Base-by-base conservation (phyloP, 2,329 filamentous ascomycete species). In the Esteya vermicola region DNA sequence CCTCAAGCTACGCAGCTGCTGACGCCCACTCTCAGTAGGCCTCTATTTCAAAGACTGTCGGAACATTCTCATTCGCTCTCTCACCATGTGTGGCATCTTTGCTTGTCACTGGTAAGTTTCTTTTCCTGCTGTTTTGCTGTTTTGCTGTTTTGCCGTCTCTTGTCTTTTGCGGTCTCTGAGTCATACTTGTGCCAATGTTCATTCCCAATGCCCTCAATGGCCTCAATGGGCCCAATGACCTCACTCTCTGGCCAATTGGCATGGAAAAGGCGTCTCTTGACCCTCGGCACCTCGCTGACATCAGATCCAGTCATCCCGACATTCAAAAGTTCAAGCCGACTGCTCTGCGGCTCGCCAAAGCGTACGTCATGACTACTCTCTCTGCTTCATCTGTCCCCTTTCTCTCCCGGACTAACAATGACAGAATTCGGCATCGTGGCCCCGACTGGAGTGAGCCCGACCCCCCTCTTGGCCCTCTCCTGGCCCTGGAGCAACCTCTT, bases 261-360 rank as follows among this genome's bases (percentile, higher is more conserved):
- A 14, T 9, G 19, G 19, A n/a, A n/a, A n/a, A n/a, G n/a, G n/a
- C n/a, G n/a, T n/a, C n/a, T n/a, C n/a, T n/a, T n/a, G n/a, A n/a
- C n/a, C n/a, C n/a, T n/a, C n/a, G n/a, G n/a, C n/a, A n/a, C 19
- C 16, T 10, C 18, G 36, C 48, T 48, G 39, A 51, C 45, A 16
- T 25, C 21, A 52, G n/a, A 53, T 50, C 49, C 48, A 78, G 75
- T 67, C 88, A 96, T 59, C 88, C 89, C 48, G 84, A 95, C 75
- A 85, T 95, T 55, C 78, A 84, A 57, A 88, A 86, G 57, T 96
- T 96, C 72, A 95, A 95, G 77, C 82, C 89, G 38, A 89, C 82
- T 47, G 89, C 89, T 56, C 72, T 96, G 63, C 81, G 81, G 65
- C 82, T 96, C 67, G 79, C 86, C 51, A 95, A 95, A 73, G 81